phyloP scores from a whole-genome alignment of 129 eudicot species.

The Sambucus nigra region DNA sequence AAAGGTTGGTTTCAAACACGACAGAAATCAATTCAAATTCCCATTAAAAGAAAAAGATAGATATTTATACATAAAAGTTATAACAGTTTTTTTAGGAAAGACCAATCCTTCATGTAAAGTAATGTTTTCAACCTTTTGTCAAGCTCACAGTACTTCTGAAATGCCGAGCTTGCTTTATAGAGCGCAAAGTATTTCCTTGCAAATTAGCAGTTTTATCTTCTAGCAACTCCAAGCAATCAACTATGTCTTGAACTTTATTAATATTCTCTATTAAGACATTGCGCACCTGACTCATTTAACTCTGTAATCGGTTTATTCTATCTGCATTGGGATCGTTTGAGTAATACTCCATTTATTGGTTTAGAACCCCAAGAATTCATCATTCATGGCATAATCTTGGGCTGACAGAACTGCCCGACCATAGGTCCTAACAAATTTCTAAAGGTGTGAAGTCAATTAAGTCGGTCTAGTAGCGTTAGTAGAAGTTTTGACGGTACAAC shows the following conservation, averaged over 20 bases:
- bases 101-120: too few species aligned
- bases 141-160: constrained; percentile 91
- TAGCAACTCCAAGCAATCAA: constrained; percentile 87
- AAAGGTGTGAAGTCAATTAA: too few species aligned
- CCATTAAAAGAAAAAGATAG: too few species aligned
- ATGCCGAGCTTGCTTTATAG: constrained; percentile 88
- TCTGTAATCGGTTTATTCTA: constrained; percentile 76
- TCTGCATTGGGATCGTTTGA: constrained; percentile 95
- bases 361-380: constrained; percentile 89
- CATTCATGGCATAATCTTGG: constrained; percentile 95
- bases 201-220: constrained; percentile 83
- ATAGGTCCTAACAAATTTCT: constrained; percentile 91
- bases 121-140: constrained; percentile 46
- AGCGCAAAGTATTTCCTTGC: constrained; percentile 89
- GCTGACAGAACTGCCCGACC: constrained; percentile 87
- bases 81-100: too few species aligned
- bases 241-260: constrained; percentile 87
- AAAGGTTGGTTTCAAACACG: too few species aligned
- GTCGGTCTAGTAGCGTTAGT: too few species aligned
- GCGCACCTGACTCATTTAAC: constrained; percentile 98
- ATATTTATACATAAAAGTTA: too few species aligned
- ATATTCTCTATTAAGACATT: constrained; percentile 90
- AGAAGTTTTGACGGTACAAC: too few species aligned
- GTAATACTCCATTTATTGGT: constrained; percentile 90
- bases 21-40: too few species aligned